Percentiles rank a stretch among this genome's conserved stretches.
phyloP scores from a whole-genome alignment of 805 yeast genomes.

The Starmerella apicola region DNA sequence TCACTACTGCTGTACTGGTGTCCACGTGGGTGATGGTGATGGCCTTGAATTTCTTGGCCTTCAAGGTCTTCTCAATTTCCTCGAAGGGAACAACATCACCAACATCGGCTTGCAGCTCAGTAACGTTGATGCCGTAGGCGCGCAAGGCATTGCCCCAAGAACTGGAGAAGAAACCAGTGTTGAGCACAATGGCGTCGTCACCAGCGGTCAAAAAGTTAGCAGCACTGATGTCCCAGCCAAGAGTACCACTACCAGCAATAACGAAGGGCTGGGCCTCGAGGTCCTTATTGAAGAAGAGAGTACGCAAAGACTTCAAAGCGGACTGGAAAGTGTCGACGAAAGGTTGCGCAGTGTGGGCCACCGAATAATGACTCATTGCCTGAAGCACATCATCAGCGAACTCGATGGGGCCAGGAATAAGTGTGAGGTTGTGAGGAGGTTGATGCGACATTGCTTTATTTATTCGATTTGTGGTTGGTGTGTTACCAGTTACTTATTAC shows the following conservation, averaged over 20 bases:
- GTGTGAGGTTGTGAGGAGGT: constrained; percentile 31
- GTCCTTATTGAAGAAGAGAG: constrained; percentile 57
- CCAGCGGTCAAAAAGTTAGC: constrained; percentile 55
- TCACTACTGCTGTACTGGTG: constrained; percentile 88
- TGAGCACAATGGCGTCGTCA: constrained; percentile 66
- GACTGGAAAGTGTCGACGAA: constrained; percentile 63
- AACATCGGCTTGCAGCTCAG: constrained; percentile 53
- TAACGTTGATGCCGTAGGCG: constrained; percentile 66
- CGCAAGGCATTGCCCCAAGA: constrained; percentile 63
- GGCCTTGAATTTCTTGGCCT: constrained; percentile 39
- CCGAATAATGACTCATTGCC: constrained; percentile 73
- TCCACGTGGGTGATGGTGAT: constrained; percentile 91
- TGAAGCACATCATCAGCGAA: constrained; percentile 65
- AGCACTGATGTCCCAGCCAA: constrained; percentile 88
- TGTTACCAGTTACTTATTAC: no score
- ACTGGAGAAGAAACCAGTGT: constrained; percentile 84
- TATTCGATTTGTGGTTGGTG: no score
- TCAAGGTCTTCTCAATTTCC: constrained; percentile 44
- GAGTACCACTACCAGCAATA: constrained; percentile 80
- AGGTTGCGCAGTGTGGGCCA: constrained; percentile 82
- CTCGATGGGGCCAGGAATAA: constrained; percentile 83
- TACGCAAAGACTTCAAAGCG: constrained; percentile 55
- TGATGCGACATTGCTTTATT: constrained; percentile 31
- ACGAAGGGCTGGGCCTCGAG: constrained; percentile 67
- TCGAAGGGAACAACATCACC: constrained; percentile 58